These are phyloP conservation scores for Grammothele lineata DNA, from an alignment of 768 basidiomycete species.

Conservation along the genomic window DNA sequence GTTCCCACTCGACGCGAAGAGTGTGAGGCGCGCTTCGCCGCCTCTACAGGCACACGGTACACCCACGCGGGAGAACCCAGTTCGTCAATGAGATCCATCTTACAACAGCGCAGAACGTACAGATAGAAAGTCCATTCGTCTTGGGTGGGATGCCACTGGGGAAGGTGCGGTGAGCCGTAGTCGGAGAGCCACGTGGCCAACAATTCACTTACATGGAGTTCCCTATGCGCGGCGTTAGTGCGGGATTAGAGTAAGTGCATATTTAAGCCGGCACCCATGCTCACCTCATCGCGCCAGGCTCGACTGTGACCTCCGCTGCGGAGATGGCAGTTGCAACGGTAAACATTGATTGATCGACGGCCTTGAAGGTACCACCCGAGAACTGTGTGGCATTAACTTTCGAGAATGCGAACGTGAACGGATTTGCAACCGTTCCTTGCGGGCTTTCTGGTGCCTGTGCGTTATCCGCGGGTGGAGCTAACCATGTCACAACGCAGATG, in stretches of 20 bases:
- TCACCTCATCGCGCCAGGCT: constrained; percentile 55
- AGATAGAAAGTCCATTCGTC: constrained; percentile 61
- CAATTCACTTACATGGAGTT: constrained; percentile 46
- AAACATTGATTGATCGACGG: constrained; percentile 48
- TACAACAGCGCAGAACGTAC: constrained; percentile 30
- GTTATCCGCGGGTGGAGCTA: constrained; percentile 34
- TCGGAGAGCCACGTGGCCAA: not conserved
- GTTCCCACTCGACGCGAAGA: constrained; percentile 35
- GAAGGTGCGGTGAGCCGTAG: constrained; percentile 3
- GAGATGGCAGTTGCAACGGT: constrained; percentile 43
- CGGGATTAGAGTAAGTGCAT: not conserved
- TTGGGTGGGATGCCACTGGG: constrained; percentile 63
- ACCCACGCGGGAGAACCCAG: not conserved
- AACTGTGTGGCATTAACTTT: constrained; percentile 40
- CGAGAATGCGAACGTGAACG: constrained; percentile 45
- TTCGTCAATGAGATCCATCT: constrained; percentile 1
- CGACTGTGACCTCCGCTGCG: constrained; percentile 51
- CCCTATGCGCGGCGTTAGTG: constrained; percentile 28
- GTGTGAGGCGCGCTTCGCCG: constrained; percentile 38
- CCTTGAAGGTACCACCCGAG: constrained; percentile 46
- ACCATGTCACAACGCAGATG: not conserved
- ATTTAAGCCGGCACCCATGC: constrained; percentile 19
- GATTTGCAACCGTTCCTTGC: constrained; percentile 37
- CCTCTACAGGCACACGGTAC: constrained; percentile 21
- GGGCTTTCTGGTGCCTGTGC: constrained; percentile 35